These are phyloP conservation scores for Aphelidium insulamus DNA, from an alignment of 371 early-diverging fungal genomes.

Conservation along the genomic window DNA sequence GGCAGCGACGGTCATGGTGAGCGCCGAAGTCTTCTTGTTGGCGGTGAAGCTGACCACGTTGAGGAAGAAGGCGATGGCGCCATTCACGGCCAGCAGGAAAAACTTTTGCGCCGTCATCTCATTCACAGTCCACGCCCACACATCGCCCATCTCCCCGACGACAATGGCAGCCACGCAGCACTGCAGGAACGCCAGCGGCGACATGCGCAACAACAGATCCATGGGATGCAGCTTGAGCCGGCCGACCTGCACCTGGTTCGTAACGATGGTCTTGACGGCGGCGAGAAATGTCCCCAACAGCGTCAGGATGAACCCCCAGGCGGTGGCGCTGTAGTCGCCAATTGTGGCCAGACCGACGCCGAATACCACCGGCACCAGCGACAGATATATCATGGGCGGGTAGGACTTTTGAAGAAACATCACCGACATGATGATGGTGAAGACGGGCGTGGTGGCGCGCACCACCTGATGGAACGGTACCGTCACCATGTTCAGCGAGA, in stretches of 20 bases:
- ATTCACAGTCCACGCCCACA: constrained; percentile 15
- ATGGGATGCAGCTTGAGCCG: constrained; percentile 35
- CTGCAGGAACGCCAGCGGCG: constrained; percentile 54
- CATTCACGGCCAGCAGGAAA: constrained; percentile 39
- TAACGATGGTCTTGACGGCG: constrained; percentile 59
- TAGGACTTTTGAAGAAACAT: constrained; percentile 28
- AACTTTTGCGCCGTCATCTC: constrained; percentile 20
- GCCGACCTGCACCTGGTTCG: constrained; percentile 57
- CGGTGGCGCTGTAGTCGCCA: constrained; percentile 55
- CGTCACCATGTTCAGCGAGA: constrained; percentile 44
- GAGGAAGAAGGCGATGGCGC: constrained; percentile 55
- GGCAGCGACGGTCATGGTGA: constrained; percentile 73
- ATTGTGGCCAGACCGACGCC: constrained; percentile 65
- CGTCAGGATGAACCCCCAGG: constrained; percentile 45
- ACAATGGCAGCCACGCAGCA: constrained; percentile 33
- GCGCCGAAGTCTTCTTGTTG: constrained; percentile 54
- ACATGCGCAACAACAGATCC: constrained; percentile 58
- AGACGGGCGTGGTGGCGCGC: constrained; percentile 61
- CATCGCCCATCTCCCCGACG: constrained; percentile 38
- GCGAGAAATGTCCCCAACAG: constrained; percentile 57
- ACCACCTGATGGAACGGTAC: constrained; percentile 68
- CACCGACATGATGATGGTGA: constrained; percentile 42
- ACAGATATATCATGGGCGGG: constrained; percentile 29
- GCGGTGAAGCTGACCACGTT: constrained; percentile 63
- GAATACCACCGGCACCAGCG: constrained; percentile 37